Evolutionary conservation across 2,329 filamentous ascomycete species (phyloP), one percentile per base, ranked within the genome.

Genomic region (Aspergillus quadrilineatus): DNA sequence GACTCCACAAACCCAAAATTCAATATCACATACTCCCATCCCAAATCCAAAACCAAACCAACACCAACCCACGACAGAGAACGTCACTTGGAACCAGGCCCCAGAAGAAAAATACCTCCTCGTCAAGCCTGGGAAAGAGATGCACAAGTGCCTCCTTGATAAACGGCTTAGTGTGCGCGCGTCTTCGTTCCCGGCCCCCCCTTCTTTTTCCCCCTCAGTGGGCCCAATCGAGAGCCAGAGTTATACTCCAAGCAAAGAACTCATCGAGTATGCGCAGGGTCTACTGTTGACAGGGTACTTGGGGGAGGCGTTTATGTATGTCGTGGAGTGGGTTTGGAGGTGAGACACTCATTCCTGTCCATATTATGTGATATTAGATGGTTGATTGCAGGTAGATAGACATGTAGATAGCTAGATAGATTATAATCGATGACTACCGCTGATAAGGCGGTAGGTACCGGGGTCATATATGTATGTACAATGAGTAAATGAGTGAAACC

Each of bases 181-280:
- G 34, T 8, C 34, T 14, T 37, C 32, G 4, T 34, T 12, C 10
- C 32, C 44, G 4, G 2, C 15, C 8, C 47, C 64, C 49, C 10
- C 41, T 9, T 6, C 10, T n/a, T n/a, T 39, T n/a, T n/a, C 14
- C 5, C 14, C 14, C 1, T 39, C 36, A 39, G 5, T 15, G 22
- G 22, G 2, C 2, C 22, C 22, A 22, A 22, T 22, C 3, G 22
- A 34, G 30, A 34, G 6, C n/a, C 37, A 12, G 50, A 58, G 4
- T 51, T 67, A 6, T 51, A 62, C 4, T n/a, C 68, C 67, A 3
- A 62, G 63, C 49, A 45, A 56, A 6, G 64, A 68, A 9, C 60
- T 70, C 7, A 67, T 69, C 30, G 67, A 70, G 56, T 69, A 67
- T 61, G 63, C 65, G 4, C 68, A 70, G 59, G 68, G 68, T 0